Percentiles rank a stretch among this genome's conserved stretches.
phyloP scores from a whole-genome alignment of 441 rosid genomes.

The Bocquillonia castaneifolia region DNA sequence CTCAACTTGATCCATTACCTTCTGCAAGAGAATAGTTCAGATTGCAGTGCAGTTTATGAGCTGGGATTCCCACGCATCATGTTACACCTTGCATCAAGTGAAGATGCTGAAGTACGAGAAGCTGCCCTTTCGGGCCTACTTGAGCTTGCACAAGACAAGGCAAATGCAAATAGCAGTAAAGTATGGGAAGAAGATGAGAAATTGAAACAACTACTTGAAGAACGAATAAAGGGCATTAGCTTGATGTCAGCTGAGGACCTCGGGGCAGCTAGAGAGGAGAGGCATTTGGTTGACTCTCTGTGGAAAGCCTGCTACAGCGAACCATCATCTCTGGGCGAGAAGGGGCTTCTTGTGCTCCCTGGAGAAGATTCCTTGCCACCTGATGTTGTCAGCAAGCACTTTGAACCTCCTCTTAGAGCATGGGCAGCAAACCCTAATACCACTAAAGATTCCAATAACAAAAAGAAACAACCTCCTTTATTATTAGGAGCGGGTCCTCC shows the following conservation, averaged over 20 bases:
- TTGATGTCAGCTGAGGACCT: conserved; percentile 79
- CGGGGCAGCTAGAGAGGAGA: conserved; percentile 70
- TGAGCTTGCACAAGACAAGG: conserved; percentile 54
- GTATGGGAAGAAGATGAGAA: conserved; percentile 49
- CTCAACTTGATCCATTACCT: conserved; percentile 81
- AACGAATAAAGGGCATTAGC: conserved; percentile 54
- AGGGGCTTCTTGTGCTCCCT: conserved; percentile 75
- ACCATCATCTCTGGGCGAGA: conserved; percentile 65
- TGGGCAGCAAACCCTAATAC: conserved; percentile 42
- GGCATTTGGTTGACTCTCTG: conserved; percentile 72
- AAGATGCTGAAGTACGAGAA: conserved; percentile 68
- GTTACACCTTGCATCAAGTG: conserved; percentile 77
- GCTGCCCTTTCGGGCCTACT: conserved; percentile 75
- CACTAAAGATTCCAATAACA: conserved; percentile 31
- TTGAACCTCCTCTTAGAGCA: conserved; percentile 87
- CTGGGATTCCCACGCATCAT: conserved; percentile 74
- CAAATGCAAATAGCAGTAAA: conserved; percentile 28
- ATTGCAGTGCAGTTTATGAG: conserved; percentile 51
- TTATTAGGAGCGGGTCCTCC: conserved; percentile 50
- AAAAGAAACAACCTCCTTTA: conserved; percentile 55
- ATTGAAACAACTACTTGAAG: conserved; percentile 65
- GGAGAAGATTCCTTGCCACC: conserved; percentile 77
- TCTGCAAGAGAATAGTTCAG: conserved; percentile 64
- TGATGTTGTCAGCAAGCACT: conserved; percentile 76
- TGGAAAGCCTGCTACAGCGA: conserved; percentile 69